These are phyloP conservation scores for Kwoniella europaea DNA, from an alignment of 768 basidiomycete species.

Conservation along the genomic window DNA sequence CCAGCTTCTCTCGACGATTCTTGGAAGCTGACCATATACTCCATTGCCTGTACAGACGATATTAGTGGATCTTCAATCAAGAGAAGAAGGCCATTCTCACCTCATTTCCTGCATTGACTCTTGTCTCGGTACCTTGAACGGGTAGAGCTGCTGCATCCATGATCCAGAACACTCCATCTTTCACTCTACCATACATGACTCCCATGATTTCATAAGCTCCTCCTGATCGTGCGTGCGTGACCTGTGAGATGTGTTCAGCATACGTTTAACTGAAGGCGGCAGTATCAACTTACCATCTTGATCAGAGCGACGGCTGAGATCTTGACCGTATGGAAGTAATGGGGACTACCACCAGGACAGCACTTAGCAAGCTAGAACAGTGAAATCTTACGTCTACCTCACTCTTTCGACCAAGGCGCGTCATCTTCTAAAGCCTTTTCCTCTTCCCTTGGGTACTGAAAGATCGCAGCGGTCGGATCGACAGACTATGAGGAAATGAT, in stretches of 20 bases:
- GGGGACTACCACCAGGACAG: constrained; percentile 52
- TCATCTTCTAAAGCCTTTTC: constrained; percentile 65
- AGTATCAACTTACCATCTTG: constrained; percentile 61
- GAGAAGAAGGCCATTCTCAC: constrained; percentile 15
- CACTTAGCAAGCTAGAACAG: background rate
- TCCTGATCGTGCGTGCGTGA: constrained; percentile 87
- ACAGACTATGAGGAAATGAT: constrained; percentile 30
- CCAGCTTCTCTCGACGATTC: constrained; percentile 77
- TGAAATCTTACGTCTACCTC: constrained; percentile 22
- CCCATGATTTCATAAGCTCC: constrained; percentile 99
- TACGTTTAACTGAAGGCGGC: background rate
- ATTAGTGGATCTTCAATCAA: background rate
- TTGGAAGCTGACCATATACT: constrained; percentile 97
- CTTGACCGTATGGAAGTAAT: constrained; percentile 62
- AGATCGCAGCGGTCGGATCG: constrained; percentile 55
- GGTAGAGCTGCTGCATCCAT: constrained; percentile 97
- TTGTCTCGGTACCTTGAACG: constrained; percentile 96
- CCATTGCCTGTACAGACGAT: constrained; percentile 67
- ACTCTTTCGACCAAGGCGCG: constrained; percentile 88
- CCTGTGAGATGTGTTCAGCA: constrained; percentile 42
- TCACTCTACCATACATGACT: constrained; percentile 94
- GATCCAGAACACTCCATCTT: constrained; percentile 64
- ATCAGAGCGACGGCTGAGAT: constrained; percentile 64
- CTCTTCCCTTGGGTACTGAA: constrained; percentile 56
- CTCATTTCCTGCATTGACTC: constrained; percentile 93